Base-by-base conservation (phyloP, 1,284 basidiomycete species). In the Anthracocystis walkeri region DNA sequence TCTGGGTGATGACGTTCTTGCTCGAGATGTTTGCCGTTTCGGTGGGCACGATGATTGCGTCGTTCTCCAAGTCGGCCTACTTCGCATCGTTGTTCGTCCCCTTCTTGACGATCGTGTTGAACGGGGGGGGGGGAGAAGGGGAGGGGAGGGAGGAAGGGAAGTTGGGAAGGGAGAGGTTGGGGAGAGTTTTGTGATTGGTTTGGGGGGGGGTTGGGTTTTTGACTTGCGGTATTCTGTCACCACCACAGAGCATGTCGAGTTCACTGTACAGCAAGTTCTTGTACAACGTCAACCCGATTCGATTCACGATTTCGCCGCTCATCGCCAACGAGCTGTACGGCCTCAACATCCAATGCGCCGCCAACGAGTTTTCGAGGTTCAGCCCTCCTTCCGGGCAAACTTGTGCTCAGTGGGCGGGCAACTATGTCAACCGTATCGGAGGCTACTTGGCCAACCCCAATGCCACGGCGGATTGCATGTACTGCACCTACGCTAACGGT, bases 51-150 rank as follows among this genome's bases (percentile, higher is more conserved):
- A 51, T 75, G 62, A 64, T 87, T 62, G 86, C 88, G 57, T 87
- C 88, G 21, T 87, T 88, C 82, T 86, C 86, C 16, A 87, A 58
- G 21, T 86, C 86, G 8, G 86, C 87, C 72, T 85, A 90, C 83
- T 90, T 94, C 55, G 92, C 92, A 7, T 91, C 92, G 12, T 86
- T 95, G 61, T 92, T 91, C 86, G 94, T 92, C 80, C 92, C 93
- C 6, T 92, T 86, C 77, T 35, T 94, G 53, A 87, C 89, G 49
- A 87, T 93, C 49, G 58, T 77, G 25, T 58, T 82, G 60, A 75
- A 73, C 56, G n/a, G n/a, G n/a, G n/a, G n/a, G n/a, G n/a, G n/a
- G n/a, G n/a, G n/a, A n/a, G n/a, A n/a, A n/a, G n/a, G n/a, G n/a
- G n/a, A n/a, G n/a, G n/a, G n/a, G n/a, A n/a, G n/a, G n/a, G n/a